Base-by-base conservation (phyloP, 2,329 filamentous ascomycete species). In the Venturia oleaginea region DNA sequence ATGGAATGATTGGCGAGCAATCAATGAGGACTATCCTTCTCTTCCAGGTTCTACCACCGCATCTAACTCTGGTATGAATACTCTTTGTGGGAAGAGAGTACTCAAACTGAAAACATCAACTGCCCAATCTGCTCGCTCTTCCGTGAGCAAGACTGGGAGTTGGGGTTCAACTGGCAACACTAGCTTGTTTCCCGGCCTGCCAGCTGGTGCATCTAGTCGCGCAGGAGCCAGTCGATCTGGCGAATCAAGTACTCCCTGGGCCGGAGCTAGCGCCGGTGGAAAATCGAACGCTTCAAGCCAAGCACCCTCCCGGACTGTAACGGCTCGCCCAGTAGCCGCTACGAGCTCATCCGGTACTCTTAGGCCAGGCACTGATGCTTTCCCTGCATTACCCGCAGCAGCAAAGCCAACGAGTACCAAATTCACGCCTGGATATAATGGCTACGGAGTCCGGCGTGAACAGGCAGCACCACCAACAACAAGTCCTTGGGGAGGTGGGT, bases 1-100 rank as follows among this genome's bases (percentile, higher is more conserved):
- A 1, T 97, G 93, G 92, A 91, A 91, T 69, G 90, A 96, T 76
- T 97, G 93, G 91, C 90, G 91, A 59, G 92, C 92, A 43, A 94
- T 96, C 76, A 95, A 96, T 69, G 92, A 97, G 75, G 92, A 97
- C 73, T 97, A 97, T 69, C 93, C 93, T 0, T 91, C 90, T 1
- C 80, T 97, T 0, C 92, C 93, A 1, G 88, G 89, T 0, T 83
- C 84, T 64, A 88, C 88, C 61, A 84, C 88, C 76, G 82, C 86
- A 43, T 86, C 87, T 32, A 78, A 78, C 4, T 75, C 81, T 57
- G 76, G 77, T 30, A 76, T 76, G 19, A 73, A 75, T 69, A 27
- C 73, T 74, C 70, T 73, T 74, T 85, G 88, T 66, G 72, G 80
- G 68, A 62, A 80, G 81, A 42, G 86, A 86, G 75, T 68, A 67